Evolutionary conservation across 768 basidiomycete genomes (phyloP).

Genomic region (Trametes punicea): DNA sequence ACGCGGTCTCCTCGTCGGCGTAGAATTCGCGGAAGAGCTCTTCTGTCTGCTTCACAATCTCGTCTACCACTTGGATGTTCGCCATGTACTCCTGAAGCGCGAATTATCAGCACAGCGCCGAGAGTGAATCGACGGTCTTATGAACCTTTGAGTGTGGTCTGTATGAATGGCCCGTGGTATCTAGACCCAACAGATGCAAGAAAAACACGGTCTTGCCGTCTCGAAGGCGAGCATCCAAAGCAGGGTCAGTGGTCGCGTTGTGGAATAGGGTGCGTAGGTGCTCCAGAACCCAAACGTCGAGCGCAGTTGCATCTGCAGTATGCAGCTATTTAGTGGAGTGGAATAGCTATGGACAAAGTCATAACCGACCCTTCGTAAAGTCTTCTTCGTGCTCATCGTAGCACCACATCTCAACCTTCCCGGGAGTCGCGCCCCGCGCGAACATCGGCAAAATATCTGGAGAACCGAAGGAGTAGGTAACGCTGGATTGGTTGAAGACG

Average conservation of each 20-base stretch:
- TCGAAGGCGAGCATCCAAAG: slow-evolving; percentile 49
- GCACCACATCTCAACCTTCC: slow-evolving; percentile 70
- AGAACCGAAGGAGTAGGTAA: slow-evolving; percentile 81
- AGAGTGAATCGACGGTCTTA: too few relatives aligned
- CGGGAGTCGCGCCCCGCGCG: slow-evolving; percentile 62
- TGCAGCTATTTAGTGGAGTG: too few relatives aligned
- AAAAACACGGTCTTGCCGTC: slow-evolving; percentile 71
- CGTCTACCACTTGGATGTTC: slow-evolving; percentile 77
- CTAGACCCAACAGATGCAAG: slow-evolving; percentile 78
- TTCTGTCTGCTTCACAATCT: slow-evolving; percentile 66
- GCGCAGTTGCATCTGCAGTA: slow-evolving; percentile 72
- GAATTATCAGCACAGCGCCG: too few relatives aligned
- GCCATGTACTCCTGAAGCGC: slow-evolving; percentile 72
- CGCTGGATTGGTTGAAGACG: slow-evolving; percentile 77
- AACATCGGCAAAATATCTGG: slow-evolving; percentile 93
- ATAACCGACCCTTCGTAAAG: slow-evolving; percentile 85
- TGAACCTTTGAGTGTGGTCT: slow-evolving; percentile 72
- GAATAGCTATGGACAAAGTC: too few relatives aligned
- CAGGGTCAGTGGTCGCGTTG: slow-evolving; percentile 56
- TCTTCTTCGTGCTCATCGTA: slow-evolving; percentile 80
- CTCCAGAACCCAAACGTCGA: slow-evolving; percentile 80
- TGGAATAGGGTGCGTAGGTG: slow-evolving; percentile 57
- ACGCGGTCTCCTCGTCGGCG: slow-evolving; percentile 64
- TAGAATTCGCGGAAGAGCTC: slow-evolving; percentile 61
- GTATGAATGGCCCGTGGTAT: slow-evolving; percentile 86